Evolutionary conservation across 306 rosid species (phyloP), one percentile per base, ranked within the genome.

Genomic region (Nissolia schottii): DNA sequence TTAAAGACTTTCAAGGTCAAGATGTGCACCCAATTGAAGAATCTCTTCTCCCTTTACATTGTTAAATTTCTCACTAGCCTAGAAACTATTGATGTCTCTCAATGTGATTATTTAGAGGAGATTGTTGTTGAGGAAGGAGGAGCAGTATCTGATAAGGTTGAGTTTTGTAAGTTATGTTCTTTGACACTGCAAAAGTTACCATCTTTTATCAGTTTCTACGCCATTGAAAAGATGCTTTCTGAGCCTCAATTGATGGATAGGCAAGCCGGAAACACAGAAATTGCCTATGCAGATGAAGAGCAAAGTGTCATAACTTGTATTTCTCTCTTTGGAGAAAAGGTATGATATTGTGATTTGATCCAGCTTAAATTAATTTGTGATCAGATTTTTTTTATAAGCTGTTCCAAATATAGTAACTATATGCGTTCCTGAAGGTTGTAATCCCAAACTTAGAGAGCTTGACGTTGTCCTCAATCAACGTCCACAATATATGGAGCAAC

Each of bases 371-470:
- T 55, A 25, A 14, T 55, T 11, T 28, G 22, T 29, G 24, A 15
- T 22, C 2, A 1, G 7, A 6, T 2, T 7, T 37, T 37, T 18
- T 37, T 2, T 1, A 2, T 7, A 0, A 37, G 14, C 12, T 10
- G 12, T 37, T 37, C 43, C 43, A 48, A 64, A 48, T 15, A 48
- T 6, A 18, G 3, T 25, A 55, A 24, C n/a, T 55, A 19, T 57
- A 5, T 16, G 45, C 7, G 13, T 59, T 6, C 5, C 9, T 63
- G 64, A 22, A 51, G 62, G 62, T 51, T 19, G 20, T 46, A 34
- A 41, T 75, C 12, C 84, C 77, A 28, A 80, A 60, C 9, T 70
- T 68, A 16, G 69, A 67, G 51, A 75, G 43, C 14, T 43, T 68
- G 58, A 37, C 60, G 14, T 62, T 80, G 27, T 49, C 46, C 14